Percentiles rank a stretch among this genome's conserved stretches.
phyloP scores from a whole-genome alignment of 805 yeast species.

The Henningerozyma blattae region DNA sequence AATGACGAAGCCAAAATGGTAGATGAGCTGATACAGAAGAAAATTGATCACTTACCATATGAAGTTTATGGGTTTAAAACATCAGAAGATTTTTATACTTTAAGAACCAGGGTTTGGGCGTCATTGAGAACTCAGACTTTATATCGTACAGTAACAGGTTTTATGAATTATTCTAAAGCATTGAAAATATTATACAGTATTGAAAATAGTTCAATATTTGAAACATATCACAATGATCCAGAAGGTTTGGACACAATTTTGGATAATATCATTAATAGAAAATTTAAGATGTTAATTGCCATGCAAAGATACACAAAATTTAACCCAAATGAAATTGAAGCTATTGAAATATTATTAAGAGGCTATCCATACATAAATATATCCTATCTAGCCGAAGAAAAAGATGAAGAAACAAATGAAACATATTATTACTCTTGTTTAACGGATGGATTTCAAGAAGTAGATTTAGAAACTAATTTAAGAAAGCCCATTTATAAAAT shows the following conservation, averaged over 20 bases:
- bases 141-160: slow-evolving; percentile 74
- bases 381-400: slow-evolving; percentile 41
- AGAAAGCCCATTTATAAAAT: slow-evolving; percentile 53
- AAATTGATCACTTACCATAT: slow-evolving; percentile 53
- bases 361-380: slow-evolving; percentile 60
- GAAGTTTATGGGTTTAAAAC: slow-evolving; percentile 63
- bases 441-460: slow-evolving; percentile 45
- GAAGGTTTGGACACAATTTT: slow-evolving; percentile 53
- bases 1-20: not conserved
- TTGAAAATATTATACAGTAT: slow-evolving; percentile 54
- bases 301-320: slow-evolving; percentile 77
- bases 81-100: slow-evolving; percentile 46
- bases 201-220: slow-evolving; percentile 47
- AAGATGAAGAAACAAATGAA: slow-evolving; percentile 14
- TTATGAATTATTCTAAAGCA: slow-evolving; percentile 67
- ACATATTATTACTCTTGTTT: slow-evolving; percentile 49
- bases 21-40: slow-evolving; percentile 24
- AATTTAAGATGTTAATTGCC: slow-evolving; percentile 69
- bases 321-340: slow-evolving; percentile 49
- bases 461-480: slow-evolving; percentile 42
- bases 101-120: slow-evolving; percentile 80
- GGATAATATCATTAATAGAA: slow-evolving; percentile 63
- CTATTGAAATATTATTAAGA: slow-evolving; percentile 52
- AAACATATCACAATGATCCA: slow-evolving; percentile 32
- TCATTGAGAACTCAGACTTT: slow-evolving; percentile 74